Evolutionary conservation across 148 eudicot species (phyloP).

Genomic region (Rhododendron ovatum): DNA sequence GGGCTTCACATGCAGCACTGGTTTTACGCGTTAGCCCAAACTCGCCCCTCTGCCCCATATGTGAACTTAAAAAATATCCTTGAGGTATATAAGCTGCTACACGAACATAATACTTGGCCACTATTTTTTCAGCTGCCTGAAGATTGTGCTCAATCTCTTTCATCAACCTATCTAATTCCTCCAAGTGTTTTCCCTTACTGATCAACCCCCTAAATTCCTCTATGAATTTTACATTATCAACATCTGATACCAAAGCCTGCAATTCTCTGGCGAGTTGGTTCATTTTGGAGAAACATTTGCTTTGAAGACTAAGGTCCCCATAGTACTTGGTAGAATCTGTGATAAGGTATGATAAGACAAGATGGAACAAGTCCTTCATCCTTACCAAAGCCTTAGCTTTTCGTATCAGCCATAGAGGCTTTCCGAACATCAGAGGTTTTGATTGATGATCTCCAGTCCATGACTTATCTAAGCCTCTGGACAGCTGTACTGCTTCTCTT

Average conservation of each 20-base stretch:
- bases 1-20: background rate
- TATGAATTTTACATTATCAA: background rate
- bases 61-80: background rate
- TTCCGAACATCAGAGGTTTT: too few species aligned
- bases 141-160: background rate
- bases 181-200: too few species aligned
- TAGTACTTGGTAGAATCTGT: background rate
- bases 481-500: background rate
- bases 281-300: background rate
- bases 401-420: background rate
- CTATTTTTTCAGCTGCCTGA: background rate
- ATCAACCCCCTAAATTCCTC: background rate
- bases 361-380: background rate
- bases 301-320: background rate
- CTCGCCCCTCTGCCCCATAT: background rate
- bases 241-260: background rate
- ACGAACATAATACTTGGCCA: background rate
- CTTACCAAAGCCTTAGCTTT: background rate
- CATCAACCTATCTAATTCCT: background rate
- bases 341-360: background rate
- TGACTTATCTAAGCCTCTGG: too few species aligned
- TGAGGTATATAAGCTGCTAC: background rate
- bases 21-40: background rate
- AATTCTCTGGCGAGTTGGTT: background rate
- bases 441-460: too few species aligned